Evolutionary conservation across 257 asterid species (phyloP).

Genomic region (Solanum dulcamara): DNA sequence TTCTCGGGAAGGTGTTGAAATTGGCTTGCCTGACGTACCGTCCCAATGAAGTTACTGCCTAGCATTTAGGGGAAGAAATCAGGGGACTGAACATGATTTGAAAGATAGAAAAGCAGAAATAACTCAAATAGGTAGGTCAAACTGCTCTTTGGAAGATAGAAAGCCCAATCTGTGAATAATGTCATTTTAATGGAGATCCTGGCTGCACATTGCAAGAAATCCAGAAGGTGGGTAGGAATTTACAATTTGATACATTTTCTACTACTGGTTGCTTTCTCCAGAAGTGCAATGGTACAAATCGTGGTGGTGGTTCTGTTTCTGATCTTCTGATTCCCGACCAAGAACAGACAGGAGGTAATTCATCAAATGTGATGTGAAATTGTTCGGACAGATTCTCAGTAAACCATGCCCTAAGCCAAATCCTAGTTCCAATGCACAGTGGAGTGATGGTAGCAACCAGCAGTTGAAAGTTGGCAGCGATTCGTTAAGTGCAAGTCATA

Average conservation of each 20-base stretch:
- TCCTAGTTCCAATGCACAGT: slow-evolving; percentile 19
- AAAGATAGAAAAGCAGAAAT: background rate
- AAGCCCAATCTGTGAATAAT: slow-evolving; percentile 6
- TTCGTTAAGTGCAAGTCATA: slow-evolving; percentile 24
- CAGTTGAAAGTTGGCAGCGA: slow-evolving; percentile 23
- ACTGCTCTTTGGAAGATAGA: slow-evolving; percentile 10
- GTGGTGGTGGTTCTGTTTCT: slow-evolving; percentile 11
- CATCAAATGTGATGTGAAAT: slow-evolving; percentile 59
- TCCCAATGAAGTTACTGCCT: slow-evolving; percentile 13
- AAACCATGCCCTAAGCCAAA: slow-evolving; percentile 42
- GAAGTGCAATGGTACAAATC: slow-evolving; percentile 33
- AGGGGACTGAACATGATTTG: slow-evolving; percentile 18
- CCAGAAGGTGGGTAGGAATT: slow-evolving; percentile 22
- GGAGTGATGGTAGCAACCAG: slow-evolving; percentile 16
- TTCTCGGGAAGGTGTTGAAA: slow-evolving; percentile 8
- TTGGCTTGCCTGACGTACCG: slow-evolving; percentile 7
- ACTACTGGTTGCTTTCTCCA: slow-evolving; percentile 29
- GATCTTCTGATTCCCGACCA: slow-evolving; percentile 23
- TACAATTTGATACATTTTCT: slow-evolving; percentile 12
- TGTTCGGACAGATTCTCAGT: slow-evolving; percentile 76
- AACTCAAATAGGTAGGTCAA: slow-evolving; percentile 9
- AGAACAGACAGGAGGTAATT: slow-evolving; percentile 27
- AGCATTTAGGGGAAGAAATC: slow-evolving; percentile 16
- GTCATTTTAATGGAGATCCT: slow-evolving; percentile 32
- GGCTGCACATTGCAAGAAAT: slow-evolving; percentile 18